A percentile compares a stretch with the other conserved stretches of the same genome.
Evolutionary conservation across 2,329 filamentous ascomycete species (phyloP).

Genomic region (Colletotrichum limetticola): DNA sequence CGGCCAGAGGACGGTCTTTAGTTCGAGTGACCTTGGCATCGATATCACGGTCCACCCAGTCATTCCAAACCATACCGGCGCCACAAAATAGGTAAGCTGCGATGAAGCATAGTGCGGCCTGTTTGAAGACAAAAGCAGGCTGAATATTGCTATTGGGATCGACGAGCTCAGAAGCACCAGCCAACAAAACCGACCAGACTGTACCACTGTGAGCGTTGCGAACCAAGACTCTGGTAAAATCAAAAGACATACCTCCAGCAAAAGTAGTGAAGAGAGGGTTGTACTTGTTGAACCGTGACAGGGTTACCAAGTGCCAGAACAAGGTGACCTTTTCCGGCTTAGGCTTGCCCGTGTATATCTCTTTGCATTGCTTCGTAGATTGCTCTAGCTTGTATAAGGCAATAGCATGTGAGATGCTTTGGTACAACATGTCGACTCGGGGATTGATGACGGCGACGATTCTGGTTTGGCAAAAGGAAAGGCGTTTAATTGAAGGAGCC

Average conservation of each 20-base stretch:
- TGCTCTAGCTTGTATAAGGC: slow-evolving; percentile 21
- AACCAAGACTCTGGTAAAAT: background rate
- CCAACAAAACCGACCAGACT: slow-evolving; percentile 32
- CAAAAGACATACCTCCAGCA: slow-evolving; percentile 21
- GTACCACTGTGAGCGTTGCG: slow-evolving; percentile 5
- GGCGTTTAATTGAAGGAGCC: background rate
- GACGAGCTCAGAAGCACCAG: slow-evolving; percentile 27
- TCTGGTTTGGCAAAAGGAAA: background rate
- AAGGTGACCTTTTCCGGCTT: slow-evolving; percentile 27
- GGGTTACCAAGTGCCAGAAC: slow-evolving; percentile 25
- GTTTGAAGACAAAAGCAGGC: slow-evolving; percentile 37
- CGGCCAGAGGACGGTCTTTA: slow-evolving; percentile 41
- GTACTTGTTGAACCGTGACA: slow-evolving; percentile 32
- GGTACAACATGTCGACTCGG: slow-evolving; percentile 1
- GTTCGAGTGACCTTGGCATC: slow-evolving; percentile 42
- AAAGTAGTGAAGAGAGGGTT: slow-evolving; percentile 31
- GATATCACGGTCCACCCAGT: slow-evolving; percentile 43
- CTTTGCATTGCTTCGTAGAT: slow-evolving; percentile 21
- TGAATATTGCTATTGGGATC: slow-evolving; percentile 11
- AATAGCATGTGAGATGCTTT: slow-evolving; percentile 19
- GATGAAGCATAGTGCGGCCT: slow-evolving; percentile 38
- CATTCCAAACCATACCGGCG: slow-evolving; percentile 45
- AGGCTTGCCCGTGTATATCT: slow-evolving; percentile 26
- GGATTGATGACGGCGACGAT: background rate
- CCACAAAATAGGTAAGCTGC: slow-evolving; percentile 41